Evolutionary conservation across 1,284 basidiomycete genomes (phyloP), one percentile per base, ranked within the genome.

Genomic region (Boletus mariae): DNA sequence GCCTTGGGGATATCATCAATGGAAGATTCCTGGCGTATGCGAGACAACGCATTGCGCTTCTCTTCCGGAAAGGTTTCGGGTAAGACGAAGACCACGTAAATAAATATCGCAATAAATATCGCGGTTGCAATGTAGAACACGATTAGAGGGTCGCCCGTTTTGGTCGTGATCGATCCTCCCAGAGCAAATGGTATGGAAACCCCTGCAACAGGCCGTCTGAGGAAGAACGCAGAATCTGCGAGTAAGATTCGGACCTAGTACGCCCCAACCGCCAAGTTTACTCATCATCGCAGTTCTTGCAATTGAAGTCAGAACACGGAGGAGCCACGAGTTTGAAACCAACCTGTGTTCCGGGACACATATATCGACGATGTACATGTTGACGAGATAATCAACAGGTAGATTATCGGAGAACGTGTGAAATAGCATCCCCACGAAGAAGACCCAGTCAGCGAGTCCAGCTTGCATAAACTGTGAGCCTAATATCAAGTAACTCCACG

Each of bases 31-130:
- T 17, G 17, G 17, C 17, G 17, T 42, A 60, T 43, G 32, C 38
- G 45, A 4, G 50, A 56, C 3, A 71, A 54, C 17, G 54, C 60
- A 2, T 60, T 54, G 41, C 65, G 61, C 44, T 65, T 70, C 31
- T 65, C 60, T 34, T 60, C 51, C 0, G 66, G 53, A 32, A 71
- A 67, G 5, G 71, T 67, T 51, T 73, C 70, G 4, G 72, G 70
- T 0, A 72, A 50, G 26, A 68, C 20, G 13, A 55, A 51, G 11
- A 49, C 4, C 3, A 63, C 52, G 35, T 71, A 72, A 12, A 61
- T n/a, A 29, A 63, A 57, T 11, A 51, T 29, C 2, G 49, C 13
- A n/a, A 52, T 37, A 44, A 64, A 57, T 15, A 71, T 53, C 15
- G 49, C 48, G 2, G 49, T 50, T 5, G 67, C 52, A 4, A 58